Evolutionary conservation across 495 filamentous ascomycete species (phyloP).

Genomic region (Aspergillus bertholletiae): DNA sequence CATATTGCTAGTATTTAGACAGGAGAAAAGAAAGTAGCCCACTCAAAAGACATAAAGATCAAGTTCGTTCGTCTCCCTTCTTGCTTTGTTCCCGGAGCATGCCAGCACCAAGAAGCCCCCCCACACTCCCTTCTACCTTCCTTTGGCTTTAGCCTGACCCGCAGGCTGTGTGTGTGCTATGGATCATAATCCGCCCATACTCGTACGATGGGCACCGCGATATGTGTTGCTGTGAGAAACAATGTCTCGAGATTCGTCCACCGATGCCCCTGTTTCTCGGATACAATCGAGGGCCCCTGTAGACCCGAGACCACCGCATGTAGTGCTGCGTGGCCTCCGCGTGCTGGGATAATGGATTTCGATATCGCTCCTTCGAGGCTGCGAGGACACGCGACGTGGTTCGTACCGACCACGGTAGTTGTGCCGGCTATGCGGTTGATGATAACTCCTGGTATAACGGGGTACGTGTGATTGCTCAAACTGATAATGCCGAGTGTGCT

Average conservation of each 20-base stretch:
- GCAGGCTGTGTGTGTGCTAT: conserved; percentile 3
- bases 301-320: conserved; percentile 21
- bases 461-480: conserved; percentile 26
- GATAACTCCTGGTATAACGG: conserved; percentile 30
- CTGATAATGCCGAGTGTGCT: conserved; percentile 23
- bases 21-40: neutral
- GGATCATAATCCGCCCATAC: conserved; percentile 22
- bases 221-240: conserved; percentile 30
- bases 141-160: neutral
- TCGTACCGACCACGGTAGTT: conserved; percentile 21
- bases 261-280: conserved; percentile 28
- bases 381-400: conserved; percentile 17
- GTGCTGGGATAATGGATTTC: conserved; percentile 36
- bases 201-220: conserved; percentile 33
- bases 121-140: neutral
- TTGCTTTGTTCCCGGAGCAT: neutral
- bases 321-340: conserved; percentile 36
- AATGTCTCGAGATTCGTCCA: conserved; percentile 22
- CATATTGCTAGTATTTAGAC: neutral
- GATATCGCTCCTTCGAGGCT: conserved; percentile 30
- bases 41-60: neutral
- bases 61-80: neutral
- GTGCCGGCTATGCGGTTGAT: conserved; percentile 18
- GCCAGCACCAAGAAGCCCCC: neutral
- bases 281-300: conserved; percentile 32